Base-by-base conservation (phyloP, 352 stramenopile species). In the Pythium rhizo-oryzae region DNA sequence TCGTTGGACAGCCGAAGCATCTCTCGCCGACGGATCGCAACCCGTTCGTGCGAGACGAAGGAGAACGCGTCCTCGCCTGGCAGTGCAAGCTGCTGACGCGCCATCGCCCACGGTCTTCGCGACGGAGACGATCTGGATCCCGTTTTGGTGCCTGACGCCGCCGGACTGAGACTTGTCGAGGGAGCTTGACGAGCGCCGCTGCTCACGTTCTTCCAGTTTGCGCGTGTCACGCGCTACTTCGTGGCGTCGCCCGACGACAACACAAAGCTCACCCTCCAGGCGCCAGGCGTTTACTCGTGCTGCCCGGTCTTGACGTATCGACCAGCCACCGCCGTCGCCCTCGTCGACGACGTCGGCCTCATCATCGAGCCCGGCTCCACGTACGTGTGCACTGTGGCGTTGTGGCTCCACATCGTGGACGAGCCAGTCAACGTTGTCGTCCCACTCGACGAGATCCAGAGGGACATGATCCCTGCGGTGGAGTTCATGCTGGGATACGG, bases 401-500 rank as follows among this genome's bases (percentile, higher is more conserved):
- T 67, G 24, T 23, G 35, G 8, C 39, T 13, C 4, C 49, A 59
- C 39, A 23, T 35, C 18, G 25, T 15, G 9, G 60, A 67, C 15
- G 23, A 43, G 37, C 60, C 23, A 6, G 24, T 60, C 8, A 30
- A 55, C 39, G 60, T 47, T 15, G 49, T 18, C 1, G 19, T 54
- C 0, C 33, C 60, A 6, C 51, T 67, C 8, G 5, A n/a, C 4
- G 60, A 67, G 35, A 5, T 67, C 18, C 35, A 54, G 30, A 0
- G 4, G 18, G 6, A 21, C 35, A 25, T 33, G 24, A 67, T 53
- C 23, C 12, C 50, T 1, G 21, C 35, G 5, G 13, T 25, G 6
- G 50, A 67, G 23, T 61, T 66, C 51, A 59, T 67, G 33, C 21
- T 67, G 12, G 60, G 49, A 25, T 67, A 54, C 19, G n/a, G 15